Percentiles rank a stretch among this genome's conserved stretches.
These are phyloP conservation scores for Lactarius evosmus DNA, from an alignment of 768 basidiomycete species.

Conservation along the genomic window DNA sequence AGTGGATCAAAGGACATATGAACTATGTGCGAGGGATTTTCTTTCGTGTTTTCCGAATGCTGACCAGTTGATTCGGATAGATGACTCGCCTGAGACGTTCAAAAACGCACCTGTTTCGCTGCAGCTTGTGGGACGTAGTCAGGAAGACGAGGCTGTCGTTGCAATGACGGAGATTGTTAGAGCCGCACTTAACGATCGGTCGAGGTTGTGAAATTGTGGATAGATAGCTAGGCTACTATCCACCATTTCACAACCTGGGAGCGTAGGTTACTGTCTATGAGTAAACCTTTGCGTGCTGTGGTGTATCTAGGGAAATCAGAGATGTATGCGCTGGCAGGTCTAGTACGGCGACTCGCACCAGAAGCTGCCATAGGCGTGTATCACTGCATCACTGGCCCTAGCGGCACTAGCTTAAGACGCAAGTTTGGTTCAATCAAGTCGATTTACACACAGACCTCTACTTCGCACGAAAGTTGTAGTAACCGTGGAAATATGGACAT, in stretches of 20 bases:
- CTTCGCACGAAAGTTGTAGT: no score
- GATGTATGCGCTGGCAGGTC: no score
- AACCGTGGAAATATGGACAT: background rate
- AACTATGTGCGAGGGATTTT: slow-evolving; percentile 41
- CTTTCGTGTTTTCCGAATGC: background rate
- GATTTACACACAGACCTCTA: background rate
- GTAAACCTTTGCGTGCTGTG: background rate
- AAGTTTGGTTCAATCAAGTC: background rate
- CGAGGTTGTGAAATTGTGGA: background rate
- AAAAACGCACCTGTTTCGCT: slow-evolving; percentile 46
- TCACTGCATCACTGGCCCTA: no score
- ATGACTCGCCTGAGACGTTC: slow-evolving; percentile 36
- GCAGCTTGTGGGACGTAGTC: slow-evolving; percentile 46
- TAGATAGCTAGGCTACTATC: no score
- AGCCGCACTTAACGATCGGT: slow-evolving; percentile 33
- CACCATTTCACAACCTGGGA: background rate
- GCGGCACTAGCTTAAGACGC: no score
- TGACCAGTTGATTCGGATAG: slow-evolving; percentile 10
- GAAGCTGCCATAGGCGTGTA: no score
- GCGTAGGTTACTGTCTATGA: background rate
- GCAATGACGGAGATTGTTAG: slow-evolving; percentile 47
- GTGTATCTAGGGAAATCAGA: background rate
- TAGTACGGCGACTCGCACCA: no score
- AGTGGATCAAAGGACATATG: slow-evolving; percentile 44
- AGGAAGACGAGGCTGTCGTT: slow-evolving; percentile 54